A percentile compares a stretch with the other conserved stretches of the same genome.
Conservation (phyloP, 306 rosid species). For the Rosa multiflora region DNA sequence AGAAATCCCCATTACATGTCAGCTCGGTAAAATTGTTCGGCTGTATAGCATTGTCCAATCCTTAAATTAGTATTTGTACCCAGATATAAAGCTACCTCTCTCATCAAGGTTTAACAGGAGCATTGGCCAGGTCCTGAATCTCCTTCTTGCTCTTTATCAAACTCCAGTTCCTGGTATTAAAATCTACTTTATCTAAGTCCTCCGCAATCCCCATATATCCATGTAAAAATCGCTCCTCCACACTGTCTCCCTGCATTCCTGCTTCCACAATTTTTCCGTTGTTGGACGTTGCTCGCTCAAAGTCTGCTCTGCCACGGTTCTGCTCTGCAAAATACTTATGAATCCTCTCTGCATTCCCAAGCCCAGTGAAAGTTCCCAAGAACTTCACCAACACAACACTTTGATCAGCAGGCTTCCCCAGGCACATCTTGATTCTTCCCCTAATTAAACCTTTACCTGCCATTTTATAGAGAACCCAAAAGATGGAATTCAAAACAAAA, state of each 20-base stretch:
- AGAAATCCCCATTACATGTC: constrained; percentile 2
- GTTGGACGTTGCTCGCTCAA: constrained; percentile 24
- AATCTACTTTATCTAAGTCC: constrained; percentile 76
- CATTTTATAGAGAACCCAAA: constrained; percentile 24
- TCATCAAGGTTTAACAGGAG: constrained; percentile 63
- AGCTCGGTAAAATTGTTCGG: not conserved
- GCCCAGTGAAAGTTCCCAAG: constrained; percentile 52
- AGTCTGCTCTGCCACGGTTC: constrained; percentile 41
- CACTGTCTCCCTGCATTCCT: constrained; percentile 20
- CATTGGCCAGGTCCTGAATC: constrained; percentile 71
- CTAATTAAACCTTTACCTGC: constrained; percentile 80
- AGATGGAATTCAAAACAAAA: not conserved
- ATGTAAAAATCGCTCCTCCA: constrained; percentile 58
- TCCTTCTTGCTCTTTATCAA: constrained; percentile 83
- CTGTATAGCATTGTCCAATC: not conserved
- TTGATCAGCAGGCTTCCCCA: constrained; percentile 50
- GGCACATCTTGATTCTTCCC: constrained; percentile 70
- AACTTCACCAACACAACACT: constrained; percentile 53
- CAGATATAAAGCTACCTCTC: constrained; percentile 23
- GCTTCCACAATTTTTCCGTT: constrained; percentile 27
- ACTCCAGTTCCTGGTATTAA: constrained; percentile 53
- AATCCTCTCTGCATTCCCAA: constrained; percentile 52
- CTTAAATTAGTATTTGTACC: not conserved
- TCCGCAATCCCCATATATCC: constrained; percentile 85
- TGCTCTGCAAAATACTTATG: constrained; percentile 33